Base-by-base conservation (phyloP, 805 yeast species). In the Grigorovia jiainica region DNA sequence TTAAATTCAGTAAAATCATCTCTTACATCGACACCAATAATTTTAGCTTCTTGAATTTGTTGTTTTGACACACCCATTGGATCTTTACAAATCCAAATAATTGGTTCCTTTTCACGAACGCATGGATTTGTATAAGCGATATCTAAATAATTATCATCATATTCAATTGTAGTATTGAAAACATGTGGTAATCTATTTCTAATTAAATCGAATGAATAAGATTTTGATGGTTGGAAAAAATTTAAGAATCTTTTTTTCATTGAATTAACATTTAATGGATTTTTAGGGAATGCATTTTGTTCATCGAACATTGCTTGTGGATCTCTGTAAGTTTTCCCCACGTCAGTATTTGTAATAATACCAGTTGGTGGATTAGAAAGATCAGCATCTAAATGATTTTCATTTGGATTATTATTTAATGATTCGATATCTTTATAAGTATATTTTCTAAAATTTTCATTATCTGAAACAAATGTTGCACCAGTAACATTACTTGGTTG, bases 51-150 rank as follows among this genome's bases (percentile, higher is more conserved):
- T 29, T 65, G 65, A 47, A 78, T 72, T 55, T 81, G 79, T 43
- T 72, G 69, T 39, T 72, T 71, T 15, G 84, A 72, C 41, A 84
- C 67, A 5, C 92, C 90, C 66, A 78, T 63, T 5, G 72, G 65
- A 60, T 84, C 94, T 49, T 66, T 72, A 34, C 82, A 77, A 47
- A 82, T 66, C 94, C 94, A 84, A 39, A 82, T 66, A 43, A 72
- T 72, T 24, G 87, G 85, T 31, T 50, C 58, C 23, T 48, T 47
- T 35, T 54, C 60, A 15, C 46, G 45, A 10, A 58, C 60, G 34
- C 49, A 46, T 16, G 64, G 60, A 24, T 57, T 58, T 13, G 54
- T 51, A 45, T 55, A 58, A 1, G 69, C 65, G 7, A 53, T 42
- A 5, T 58, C 56, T 33, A 58, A 39, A 36, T 57, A 65, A 16